Conservation (phyloP, 305 asterid genomes). For the Fraxinus xanthoxyloides region DNA sequence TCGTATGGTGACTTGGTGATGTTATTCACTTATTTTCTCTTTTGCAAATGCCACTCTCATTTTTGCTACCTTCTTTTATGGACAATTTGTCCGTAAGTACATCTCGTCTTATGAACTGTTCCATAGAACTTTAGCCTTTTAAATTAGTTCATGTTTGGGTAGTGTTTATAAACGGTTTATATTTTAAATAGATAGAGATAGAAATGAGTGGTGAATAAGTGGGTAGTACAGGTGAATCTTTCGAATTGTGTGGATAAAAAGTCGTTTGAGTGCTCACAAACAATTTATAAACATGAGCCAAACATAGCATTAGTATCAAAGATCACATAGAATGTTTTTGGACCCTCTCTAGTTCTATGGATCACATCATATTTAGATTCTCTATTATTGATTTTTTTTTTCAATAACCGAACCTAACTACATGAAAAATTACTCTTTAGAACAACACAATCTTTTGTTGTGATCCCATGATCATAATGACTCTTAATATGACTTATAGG, state of each 20-base stretch:
- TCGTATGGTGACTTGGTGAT: not conserved
- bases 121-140: not conserved
- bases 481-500: not conserved
- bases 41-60: not conserved
- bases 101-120: not conserved
- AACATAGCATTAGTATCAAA: not conserved
- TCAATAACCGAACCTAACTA: not conserved
- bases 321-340: not conserved
- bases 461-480: not conserved
- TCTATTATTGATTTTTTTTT: not conserved
- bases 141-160: not conserved
- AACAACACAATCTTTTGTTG: not conserved
- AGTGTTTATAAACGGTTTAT: not conserved
- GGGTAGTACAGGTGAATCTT: not conserved
- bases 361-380: not conserved
- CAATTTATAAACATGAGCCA: not conserved
- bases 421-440: not conserved
- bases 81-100: not conserved
- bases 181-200: not conserved
- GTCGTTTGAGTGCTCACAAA: not conserved
- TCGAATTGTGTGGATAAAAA: not conserved
- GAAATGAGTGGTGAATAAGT: not conserved
- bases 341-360: not conserved
- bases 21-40: not conserved
- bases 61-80: not conserved